A percentile compares a stretch with the other conserved stretches of the same genome.
Evolutionary conservation across 2,329 filamentous ascomycete genomes (phyloP).

Genomic region (Xylariomycetidae sp.): DNA sequence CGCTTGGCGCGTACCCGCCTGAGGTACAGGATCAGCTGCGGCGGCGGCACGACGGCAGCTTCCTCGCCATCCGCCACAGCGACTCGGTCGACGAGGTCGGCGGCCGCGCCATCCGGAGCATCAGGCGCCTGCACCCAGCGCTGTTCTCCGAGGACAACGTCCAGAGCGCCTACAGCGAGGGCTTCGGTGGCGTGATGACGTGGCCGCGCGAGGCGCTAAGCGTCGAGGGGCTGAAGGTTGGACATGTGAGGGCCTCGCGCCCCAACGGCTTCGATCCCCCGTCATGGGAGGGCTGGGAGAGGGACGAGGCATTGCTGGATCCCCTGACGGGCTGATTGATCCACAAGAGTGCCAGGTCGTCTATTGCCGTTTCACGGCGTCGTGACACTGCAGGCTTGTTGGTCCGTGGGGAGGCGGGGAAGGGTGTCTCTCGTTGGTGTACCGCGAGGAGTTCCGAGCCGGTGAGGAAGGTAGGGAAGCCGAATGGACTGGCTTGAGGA

Average conservation of each 20-base stretch:
- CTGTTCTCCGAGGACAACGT: conserved; percentile 26
- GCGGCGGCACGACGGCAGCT: conserved; percentile 42
- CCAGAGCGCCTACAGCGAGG: conserved; percentile 25
- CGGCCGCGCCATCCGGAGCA: conserved; percentile 46
- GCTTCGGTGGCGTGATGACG: conserved; percentile 34
- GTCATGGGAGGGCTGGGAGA: conserved; percentile 49
- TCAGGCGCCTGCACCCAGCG: conserved; percentile 35
- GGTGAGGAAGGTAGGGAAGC: too few relatives aligned
- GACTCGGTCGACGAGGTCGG: conserved; percentile 57
- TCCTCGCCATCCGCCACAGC: conserved; percentile 50
- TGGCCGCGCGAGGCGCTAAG: conserved; percentile 41
- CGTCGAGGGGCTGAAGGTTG: conserved; percentile 38
- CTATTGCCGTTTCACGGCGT: too few relatives aligned
- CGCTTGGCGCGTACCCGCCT: conserved; percentile 41
- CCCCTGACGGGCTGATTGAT: too few relatives aligned
- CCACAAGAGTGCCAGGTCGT: too few relatives aligned
- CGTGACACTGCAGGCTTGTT: too few relatives aligned
- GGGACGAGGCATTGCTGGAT: conserved; percentile 28
- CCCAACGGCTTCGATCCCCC: conserved; percentile 55
- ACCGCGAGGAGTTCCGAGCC: too few relatives aligned
- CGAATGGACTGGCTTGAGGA: too few relatives aligned
- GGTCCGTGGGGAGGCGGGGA: too few relatives aligned
- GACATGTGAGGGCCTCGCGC: conserved; percentile 38
- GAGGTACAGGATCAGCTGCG: conserved; percentile 43
- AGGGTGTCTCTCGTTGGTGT: too few relatives aligned